phyloP scores from a whole-genome alignment of 768 basidiomycete species.

The Myochromella boudieri region DNA sequence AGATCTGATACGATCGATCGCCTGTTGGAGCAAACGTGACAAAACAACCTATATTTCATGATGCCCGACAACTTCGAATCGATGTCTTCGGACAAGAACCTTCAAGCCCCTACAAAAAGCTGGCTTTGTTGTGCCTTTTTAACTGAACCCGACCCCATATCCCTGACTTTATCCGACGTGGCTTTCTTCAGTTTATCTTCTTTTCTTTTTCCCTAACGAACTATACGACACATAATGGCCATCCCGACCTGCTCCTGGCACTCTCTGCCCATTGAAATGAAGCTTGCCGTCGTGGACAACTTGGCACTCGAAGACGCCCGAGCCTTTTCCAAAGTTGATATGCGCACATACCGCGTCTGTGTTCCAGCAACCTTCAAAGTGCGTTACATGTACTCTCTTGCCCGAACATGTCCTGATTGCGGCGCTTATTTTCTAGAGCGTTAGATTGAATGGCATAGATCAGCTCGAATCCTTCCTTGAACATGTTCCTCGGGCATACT shows the following conservation, averaged over 20 bases:
- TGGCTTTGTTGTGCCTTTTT: background rate
- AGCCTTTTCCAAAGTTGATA: constrained; percentile 48
- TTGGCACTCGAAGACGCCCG: constrained; percentile 45
- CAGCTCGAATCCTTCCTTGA: constrained; percentile 52
- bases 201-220: constrained; percentile 6
- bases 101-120: constrained; percentile 13
- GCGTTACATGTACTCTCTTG: constrained; percentile 18
- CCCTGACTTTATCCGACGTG: background rate
- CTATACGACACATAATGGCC: constrained; percentile 16
- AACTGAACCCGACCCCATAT: background rate
- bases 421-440: constrained; percentile 32
- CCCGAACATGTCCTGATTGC: constrained; percentile 15
- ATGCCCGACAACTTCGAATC: constrained; percentile 34
- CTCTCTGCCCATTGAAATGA: constrained; percentile 65
- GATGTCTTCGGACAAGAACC: constrained; percentile 29
- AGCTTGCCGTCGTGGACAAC: constrained; percentile 52
- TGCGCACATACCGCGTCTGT: constrained; percentile 50
- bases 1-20: constrained; percentile 19
- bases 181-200: background rate
- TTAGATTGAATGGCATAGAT: constrained; percentile 46
- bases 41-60: constrained; percentile 19
- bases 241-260: constrained; percentile 42
- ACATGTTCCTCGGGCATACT: constrained; percentile 56
- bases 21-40: constrained; percentile 6
- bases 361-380: constrained; percentile 63